Percentiles rank a stretch among this genome's conserved stretches.
These are phyloP conservation scores for Aspergillus melleus DNA, from an alignment of 2,329 filamentous ascomycete species.

Conservation along the genomic window DNA sequence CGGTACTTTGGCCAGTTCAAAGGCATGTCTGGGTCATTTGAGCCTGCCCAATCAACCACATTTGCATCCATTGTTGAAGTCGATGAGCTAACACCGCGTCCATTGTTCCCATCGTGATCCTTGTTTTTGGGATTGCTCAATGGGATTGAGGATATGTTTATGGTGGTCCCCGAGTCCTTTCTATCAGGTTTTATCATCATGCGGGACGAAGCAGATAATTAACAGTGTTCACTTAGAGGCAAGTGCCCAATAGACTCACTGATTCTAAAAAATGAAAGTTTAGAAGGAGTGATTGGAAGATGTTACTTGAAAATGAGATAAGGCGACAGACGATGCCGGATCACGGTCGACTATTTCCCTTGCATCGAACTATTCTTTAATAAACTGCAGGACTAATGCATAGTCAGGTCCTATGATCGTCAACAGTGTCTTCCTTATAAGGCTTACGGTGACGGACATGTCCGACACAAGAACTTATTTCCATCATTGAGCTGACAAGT, in stretches of 20 bases:
- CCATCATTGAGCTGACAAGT: too few species aligned
- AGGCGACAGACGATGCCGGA: too few species aligned
- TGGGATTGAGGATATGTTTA: not conserved
- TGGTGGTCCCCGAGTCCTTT: not conserved
- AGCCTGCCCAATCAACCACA: not conserved
- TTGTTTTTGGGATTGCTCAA: not conserved
- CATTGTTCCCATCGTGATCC: not conserved
- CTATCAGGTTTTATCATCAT: not conserved
- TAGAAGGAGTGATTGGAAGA: not conserved
- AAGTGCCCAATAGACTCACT: too few species aligned
- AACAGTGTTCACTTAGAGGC: not conserved
- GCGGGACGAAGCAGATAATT: not conserved
- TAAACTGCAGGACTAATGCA: not conserved
- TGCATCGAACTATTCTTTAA: not conserved
- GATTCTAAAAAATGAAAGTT: not conserved
- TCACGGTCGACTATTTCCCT: not conserved
- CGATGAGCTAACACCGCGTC: not conserved
- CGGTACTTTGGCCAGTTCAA: not conserved
- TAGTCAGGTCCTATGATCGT: not conserved
- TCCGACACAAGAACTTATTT: too few species aligned
- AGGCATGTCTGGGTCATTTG: not conserved
- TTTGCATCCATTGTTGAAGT: not conserved
- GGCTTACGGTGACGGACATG: too few species aligned
- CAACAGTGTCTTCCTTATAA: too few species aligned
- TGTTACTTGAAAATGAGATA: too few species aligned